Evolutionary conservation across 768 basidiomycete species (phyloP), one percentile per base, ranked within the genome.

Genomic region (Agrocybe chaxingu): DNA sequence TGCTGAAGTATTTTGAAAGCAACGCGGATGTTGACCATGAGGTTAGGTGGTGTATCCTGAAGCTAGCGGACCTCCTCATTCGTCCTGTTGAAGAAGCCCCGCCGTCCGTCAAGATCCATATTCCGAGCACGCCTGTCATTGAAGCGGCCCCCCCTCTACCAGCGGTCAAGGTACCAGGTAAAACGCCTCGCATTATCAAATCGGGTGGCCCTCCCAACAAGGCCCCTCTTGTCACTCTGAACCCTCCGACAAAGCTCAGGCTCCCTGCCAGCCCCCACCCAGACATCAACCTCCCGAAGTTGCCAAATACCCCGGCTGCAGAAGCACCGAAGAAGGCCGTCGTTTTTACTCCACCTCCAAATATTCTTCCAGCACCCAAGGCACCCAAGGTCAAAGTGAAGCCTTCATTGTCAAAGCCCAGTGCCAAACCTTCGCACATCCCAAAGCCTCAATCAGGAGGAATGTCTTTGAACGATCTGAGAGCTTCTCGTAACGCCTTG

Each of bases 31-130:
- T 84, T 48, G 93, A 97, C 65, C 79, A 90, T 60, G 90, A 96
- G 70, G 88, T 95, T 36, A 86, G 94, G 41, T 91, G 92, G 83
- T 91, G 87, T 56, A 71, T 96, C 43, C 75, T 98, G 60, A 98
- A 98, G 68, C 73, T 97, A 18, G 92, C 91, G 4, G 96, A 98
- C 59, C 76, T 96, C 13, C 78, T 93, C 38, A 85, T 95, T 57
- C 83, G 86, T 45, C 88, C 91, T 18, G 73, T 84, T 3, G 84
- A 91, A 51, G 96, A 98, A 67, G 77, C 84, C 1, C 74, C 88
- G 5, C 95, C 95, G 1, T 93, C 91, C 50, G 85, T 95, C 54
- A 89, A 84, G 41, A 84, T 95, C 44, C 89, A 92, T 57, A 81
- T 94, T 47, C 78, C 78, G 36, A 74, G 73, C 24, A 92, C 89